These are phyloP conservation scores for Apophysomyces ossiformis DNA, from an alignment of 371 early-diverging fungal genomes.

Conservation along the genomic window DNA sequence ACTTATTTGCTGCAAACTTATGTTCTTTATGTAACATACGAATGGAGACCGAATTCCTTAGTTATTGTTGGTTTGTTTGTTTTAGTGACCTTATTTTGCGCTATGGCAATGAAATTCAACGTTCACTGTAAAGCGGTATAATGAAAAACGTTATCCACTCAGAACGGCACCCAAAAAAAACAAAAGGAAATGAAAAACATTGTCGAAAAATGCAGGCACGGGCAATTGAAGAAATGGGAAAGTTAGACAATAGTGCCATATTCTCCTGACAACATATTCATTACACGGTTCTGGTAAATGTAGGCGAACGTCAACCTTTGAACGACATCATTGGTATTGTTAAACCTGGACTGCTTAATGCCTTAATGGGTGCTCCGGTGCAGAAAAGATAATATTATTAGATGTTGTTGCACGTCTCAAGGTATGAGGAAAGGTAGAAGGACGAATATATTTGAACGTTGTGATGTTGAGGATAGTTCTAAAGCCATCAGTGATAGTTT, in stretches of 20 bases:
- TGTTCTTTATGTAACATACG: neutral
- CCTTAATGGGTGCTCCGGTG: conserved; percentile 83
- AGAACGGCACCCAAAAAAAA: conserved; percentile 1
- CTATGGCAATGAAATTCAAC: conserved; percentile 33
- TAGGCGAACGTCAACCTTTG: conserved; percentile 45
- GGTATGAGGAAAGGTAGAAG: conserved; percentile 69
- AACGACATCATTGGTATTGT: conserved; percentile 47
- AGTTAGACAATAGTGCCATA: conserved; percentile 39
- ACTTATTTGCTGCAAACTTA: conserved; percentile 39
- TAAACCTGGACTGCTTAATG: conserved; percentile 67
- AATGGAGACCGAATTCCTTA: conserved; percentile 50
- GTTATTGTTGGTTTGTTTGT: conserved; percentile 41
- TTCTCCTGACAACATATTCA: conserved; percentile 54
- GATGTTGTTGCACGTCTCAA: conserved; percentile 79
- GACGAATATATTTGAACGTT: conserved; percentile 64
- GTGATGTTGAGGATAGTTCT: conserved; percentile 48
- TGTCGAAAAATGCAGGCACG: conserved; percentile 18
- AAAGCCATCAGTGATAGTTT: conserved; percentile 28
- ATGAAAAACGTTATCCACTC: conserved; percentile 41
- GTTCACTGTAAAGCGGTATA: conserved; percentile 35
- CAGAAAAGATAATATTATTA: conserved; percentile 85
- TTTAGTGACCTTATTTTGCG: conserved; percentile 31
- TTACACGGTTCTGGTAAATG: conserved; percentile 56
- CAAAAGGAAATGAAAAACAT: conserved; percentile 11
- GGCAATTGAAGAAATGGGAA: conserved; percentile 26